phyloP scores from a whole-genome alignment of 345 rosid genomes.

The Camelina hispida region DNA sequence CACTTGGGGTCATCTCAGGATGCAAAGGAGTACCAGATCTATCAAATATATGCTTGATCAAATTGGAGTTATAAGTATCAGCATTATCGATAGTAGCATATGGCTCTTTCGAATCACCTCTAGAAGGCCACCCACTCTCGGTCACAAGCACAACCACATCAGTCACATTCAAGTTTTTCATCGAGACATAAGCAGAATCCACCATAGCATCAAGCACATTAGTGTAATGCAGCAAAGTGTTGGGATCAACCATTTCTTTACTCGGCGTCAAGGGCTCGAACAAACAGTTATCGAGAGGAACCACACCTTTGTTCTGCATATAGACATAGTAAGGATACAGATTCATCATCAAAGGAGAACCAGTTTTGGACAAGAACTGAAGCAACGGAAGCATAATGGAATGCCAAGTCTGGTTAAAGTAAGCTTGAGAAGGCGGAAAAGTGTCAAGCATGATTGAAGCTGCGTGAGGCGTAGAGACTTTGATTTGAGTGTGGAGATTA shows the following conservation, averaged over 20 bases:
- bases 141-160: constrained; percentile 84
- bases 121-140: constrained; percentile 89
- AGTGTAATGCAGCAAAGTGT: constrained; percentile 91
- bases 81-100: constrained; percentile 86
- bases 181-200: constrained; percentile 88
- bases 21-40: constrained; percentile 81
- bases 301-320: constrained; percentile 95
- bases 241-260: constrained; percentile 97
- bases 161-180: constrained; percentile 86
- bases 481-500: constrained; percentile 82
- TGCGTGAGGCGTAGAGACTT: constrained; percentile 92
- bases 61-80: constrained; percentile 82
- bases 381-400: constrained; percentile 75
- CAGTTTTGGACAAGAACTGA: constrained; percentile 78
- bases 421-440: constrained; percentile 96
- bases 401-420: constrained; percentile 83
- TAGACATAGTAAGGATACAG: constrained; percentile 95
- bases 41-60: constrained; percentile 89
- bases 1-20: constrained; percentile 82
- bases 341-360: constrained; percentile 94
- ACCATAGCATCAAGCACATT: constrained; percentile 96
- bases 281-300: constrained; percentile 85
- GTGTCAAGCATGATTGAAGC: constrained; percentile 79
- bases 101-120: constrained; percentile 86
- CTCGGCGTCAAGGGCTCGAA: constrained; percentile 89